phyloP scores from a whole-genome alignment of 2,329 filamentous ascomycete genomes.

The Trichoderma asperellum region DNA sequence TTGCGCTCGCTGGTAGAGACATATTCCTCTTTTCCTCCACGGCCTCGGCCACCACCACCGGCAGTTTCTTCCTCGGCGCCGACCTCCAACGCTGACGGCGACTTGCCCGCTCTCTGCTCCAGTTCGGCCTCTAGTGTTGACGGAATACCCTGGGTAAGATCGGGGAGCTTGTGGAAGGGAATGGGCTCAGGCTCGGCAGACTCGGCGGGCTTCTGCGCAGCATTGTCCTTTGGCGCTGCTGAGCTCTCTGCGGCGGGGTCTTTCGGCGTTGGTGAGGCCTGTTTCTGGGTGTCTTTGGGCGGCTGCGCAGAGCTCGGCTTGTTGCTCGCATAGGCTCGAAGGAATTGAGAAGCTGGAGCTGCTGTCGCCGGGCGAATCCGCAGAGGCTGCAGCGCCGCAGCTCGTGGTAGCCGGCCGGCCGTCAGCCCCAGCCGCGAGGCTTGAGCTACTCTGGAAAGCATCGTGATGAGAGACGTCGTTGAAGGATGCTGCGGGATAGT shows the following conservation, averaged over 20 bases:
- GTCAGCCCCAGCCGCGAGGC: slow-evolving; percentile 42
- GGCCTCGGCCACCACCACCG: slow-evolving; percentile 38
- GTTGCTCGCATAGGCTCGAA: slow-evolving; percentile 39
- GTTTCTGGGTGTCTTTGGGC: slow-evolving; percentile 1
- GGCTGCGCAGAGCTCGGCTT: slow-evolving; percentile 33
- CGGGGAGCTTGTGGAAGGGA: slow-evolving; percentile 73
- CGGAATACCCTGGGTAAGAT: slow-evolving; percentile 92
- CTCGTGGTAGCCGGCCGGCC: slow-evolving; percentile 38
- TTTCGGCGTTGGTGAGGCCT: slow-evolving; percentile 22
- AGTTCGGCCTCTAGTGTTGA: slow-evolving; percentile 85
- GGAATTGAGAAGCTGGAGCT: slow-evolving; percentile 36
- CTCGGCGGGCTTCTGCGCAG: slow-evolving; percentile 35
- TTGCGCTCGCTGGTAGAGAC: slow-evolving; percentile 88
- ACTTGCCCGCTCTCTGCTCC: slow-evolving; percentile 46
- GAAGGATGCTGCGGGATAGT: background rate
- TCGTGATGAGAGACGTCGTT: slow-evolving; percentile 37
- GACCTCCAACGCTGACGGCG: slow-evolving; percentile 40
- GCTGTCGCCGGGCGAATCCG: slow-evolving; percentile 35
- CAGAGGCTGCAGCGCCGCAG: slow-evolving; percentile 35
- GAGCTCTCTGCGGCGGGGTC: slow-evolving; percentile 18
- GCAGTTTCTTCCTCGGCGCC: slow-evolving; percentile 45
- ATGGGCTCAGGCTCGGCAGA: slow-evolving; percentile 47
- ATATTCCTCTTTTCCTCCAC: slow-evolving; percentile 70
- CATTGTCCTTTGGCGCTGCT: slow-evolving; percentile 29
- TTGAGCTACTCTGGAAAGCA: slow-evolving; percentile 45